phyloP scores from a whole-genome alignment of 2,329 filamentous ascomycete species.

The Colletotrichum kahawae region DNA sequence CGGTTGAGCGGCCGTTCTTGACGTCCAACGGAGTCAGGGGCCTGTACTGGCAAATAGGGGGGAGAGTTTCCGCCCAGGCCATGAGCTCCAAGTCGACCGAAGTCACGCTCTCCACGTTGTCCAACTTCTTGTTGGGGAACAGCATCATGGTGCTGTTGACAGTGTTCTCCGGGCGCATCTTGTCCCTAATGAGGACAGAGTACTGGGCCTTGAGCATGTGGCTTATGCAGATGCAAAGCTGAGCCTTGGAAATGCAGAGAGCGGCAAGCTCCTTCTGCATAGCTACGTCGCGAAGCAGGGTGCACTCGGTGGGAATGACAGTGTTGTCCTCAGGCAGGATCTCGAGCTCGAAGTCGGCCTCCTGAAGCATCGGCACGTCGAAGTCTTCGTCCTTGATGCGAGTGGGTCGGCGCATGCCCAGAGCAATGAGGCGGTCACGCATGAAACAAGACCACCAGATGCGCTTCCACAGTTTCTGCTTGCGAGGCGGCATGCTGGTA shows the following conservation, averaged over 20 bases:
- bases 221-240: conserved; percentile 87
- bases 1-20: conserved; percentile 63
- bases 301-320: conserved; percentile 73
- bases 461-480: conserved; percentile 87
- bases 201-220: conserved; percentile 91
- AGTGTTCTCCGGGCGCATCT: conserved; percentile 77
- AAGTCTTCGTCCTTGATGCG: conserved; percentile 93
- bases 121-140: conserved; percentile 83
- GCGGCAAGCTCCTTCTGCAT: conserved; percentile 81
- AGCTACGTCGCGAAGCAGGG: conserved; percentile 70
- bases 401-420: conserved; percentile 92
- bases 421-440: conserved; percentile 87
- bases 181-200: conserved; percentile 85
- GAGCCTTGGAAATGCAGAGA: conserved; percentile 92
- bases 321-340: conserved; percentile 70
- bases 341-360: conserved; percentile 84
- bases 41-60: conserved; percentile 73
- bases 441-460: conserved; percentile 99
- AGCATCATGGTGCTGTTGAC: conserved; percentile 86
- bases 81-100: conserved; percentile 80
- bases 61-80: conserved; percentile 77
- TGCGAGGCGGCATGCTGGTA: conserved; percentile 74
- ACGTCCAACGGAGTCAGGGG: conserved; percentile 59
- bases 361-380: conserved; percentile 86
- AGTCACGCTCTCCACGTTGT: conserved; percentile 81